Evolutionary conservation across 169 alveolate species (phyloP), one percentile per base, ranked within the genome.

Genomic region (Plasmodium malariae): DNA sequence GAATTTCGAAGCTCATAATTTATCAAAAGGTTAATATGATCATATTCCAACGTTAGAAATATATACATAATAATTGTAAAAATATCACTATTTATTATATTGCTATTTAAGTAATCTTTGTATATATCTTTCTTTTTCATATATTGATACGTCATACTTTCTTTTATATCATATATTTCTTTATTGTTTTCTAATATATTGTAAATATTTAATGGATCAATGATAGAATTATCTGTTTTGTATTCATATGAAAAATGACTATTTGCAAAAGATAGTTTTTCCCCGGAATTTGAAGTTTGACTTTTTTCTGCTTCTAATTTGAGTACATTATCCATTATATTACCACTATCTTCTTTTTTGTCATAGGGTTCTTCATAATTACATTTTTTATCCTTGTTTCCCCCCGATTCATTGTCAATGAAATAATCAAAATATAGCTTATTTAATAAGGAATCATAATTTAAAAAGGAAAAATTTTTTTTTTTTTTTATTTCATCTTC

Each of bases 131-230:
- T 83, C 21, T 37, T 83, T 55, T n/a, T 36, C 63, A 67, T 32
- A 67, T 83, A n/a, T 30, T n/a, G 24, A 21, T 24, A 54, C 12
- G 37, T 45, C 21, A 24, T 60, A 37, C 19, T 19, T 14, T 55
- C 3, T 9, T 40, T 57, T 49, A 7, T 26, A 30, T 40, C 54
- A 83, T 65, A 83, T 43, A 65, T 11, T 7, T 60, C 12, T 67
- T 67, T 67, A 60, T 67, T 83, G 43, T 83, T 65, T 32, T 83
- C 91, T 34, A 83, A 48, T 43, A 83, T 65, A 40, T 83, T 83
- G 24, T 83, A 67, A 83, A 83, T 67, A 54, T 83, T 83, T 65
- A 65, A 71, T 67, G 91, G 91, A 43, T 83, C 85, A 32, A 34
- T n/a, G 4, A 40, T 11, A 2, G 32, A 36, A 12, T 67, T 21